Evolutionary conservation across 306 rosid genomes (phyloP).

Genomic region (Medicago ruthenica): DNA sequence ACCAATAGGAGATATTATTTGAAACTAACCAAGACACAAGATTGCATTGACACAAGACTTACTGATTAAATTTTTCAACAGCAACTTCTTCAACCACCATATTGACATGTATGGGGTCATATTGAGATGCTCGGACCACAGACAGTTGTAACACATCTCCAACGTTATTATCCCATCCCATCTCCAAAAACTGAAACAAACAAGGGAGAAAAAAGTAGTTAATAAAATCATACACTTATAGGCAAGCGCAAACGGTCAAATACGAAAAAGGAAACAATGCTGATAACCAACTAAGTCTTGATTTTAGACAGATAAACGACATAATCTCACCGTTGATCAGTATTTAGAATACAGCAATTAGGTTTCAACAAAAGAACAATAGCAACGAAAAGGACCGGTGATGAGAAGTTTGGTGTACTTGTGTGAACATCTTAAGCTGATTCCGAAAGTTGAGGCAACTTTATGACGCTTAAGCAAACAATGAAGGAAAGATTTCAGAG

Average conservation of each 20-base stretch:
- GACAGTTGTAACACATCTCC: background rate
- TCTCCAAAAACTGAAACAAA: background rate
- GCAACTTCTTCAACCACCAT: constrained; percentile 10
- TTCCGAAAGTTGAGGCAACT: too few species aligned
- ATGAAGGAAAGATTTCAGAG: too few species aligned
- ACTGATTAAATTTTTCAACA: background rate
- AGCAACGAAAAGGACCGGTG: too few species aligned
- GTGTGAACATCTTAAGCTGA: too few species aligned
- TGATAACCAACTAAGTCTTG: too few species aligned
- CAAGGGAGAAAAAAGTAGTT: background rate
- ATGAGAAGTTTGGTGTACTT: too few species aligned
- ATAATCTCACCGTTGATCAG: too few species aligned
- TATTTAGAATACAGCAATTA: too few species aligned
- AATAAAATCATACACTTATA: background rate
- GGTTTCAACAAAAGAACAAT: too few species aligned
- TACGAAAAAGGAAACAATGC: background rate
- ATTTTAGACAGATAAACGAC: too few species aligned
- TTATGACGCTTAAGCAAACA: too few species aligned
- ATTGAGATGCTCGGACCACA: background rate
- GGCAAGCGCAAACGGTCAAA: too few species aligned
- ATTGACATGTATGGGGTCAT: background rate
- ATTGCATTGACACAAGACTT: background rate
- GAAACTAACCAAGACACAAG: background rate
- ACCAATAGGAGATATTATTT: background rate
- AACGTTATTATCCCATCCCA: constrained; percentile 12